Conservation (phyloP, 495 filamentous ascomycete genomes). For the Lasiosphaeria miniovina region DNA sequence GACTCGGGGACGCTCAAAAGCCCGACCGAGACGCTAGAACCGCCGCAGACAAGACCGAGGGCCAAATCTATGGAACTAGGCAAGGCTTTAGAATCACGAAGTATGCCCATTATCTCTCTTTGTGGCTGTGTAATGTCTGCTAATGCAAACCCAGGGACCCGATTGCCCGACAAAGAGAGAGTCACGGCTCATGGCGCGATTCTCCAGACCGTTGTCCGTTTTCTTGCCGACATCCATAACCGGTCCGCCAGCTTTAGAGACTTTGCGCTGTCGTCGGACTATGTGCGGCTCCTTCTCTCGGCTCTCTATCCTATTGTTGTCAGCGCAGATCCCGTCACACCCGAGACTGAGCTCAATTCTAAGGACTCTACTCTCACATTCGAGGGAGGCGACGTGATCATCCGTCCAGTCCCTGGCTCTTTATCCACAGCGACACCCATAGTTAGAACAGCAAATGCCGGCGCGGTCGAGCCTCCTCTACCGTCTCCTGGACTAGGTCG, state of each 20-base stretch:
- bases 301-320: slow-evolving; percentile 83
- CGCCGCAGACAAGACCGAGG: slow-evolving; percentile 35
- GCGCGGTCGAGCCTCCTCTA: slow-evolving; percentile 41
- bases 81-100: slow-evolving; percentile 49
- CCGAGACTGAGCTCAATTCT: slow-evolving; percentile 79
- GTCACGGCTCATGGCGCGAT: slow-evolving; percentile 52
- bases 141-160: slow-evolving; percentile 27
- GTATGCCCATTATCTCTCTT: slow-evolving; percentile 33
- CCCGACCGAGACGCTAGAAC: slow-evolving; percentile 17
- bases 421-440: slow-evolving; percentile 54
- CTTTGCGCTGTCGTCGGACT: slow-evolving; percentile 72
- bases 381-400: slow-evolving; percentile 78
- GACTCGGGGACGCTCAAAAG: slow-evolving; percentile 21
- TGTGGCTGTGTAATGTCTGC: slow-evolving; percentile 1
- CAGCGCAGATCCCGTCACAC: slow-evolving; percentile 73
- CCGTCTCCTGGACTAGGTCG: slow-evolving; percentile 39
- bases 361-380: slow-evolving; percentile 76
- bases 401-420: slow-evolving; percentile 65
- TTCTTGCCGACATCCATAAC: slow-evolving; percentile 71
- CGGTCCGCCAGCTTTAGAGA: slow-evolving; percentile 74
- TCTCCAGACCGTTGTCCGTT: slow-evolving; percentile 71
- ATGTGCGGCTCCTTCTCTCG: slow-evolving; percentile 71
- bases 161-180: slow-evolving; percentile 44
- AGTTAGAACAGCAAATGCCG: slow-evolving; percentile 65
- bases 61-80: slow-evolving; percentile 47